Percentiles rank a stretch among this genome's conserved stretches.
Conservation (phyloP, 2,329 filamentous ascomycete genomes). For the Pseudogymnoascus sp. region DNA sequence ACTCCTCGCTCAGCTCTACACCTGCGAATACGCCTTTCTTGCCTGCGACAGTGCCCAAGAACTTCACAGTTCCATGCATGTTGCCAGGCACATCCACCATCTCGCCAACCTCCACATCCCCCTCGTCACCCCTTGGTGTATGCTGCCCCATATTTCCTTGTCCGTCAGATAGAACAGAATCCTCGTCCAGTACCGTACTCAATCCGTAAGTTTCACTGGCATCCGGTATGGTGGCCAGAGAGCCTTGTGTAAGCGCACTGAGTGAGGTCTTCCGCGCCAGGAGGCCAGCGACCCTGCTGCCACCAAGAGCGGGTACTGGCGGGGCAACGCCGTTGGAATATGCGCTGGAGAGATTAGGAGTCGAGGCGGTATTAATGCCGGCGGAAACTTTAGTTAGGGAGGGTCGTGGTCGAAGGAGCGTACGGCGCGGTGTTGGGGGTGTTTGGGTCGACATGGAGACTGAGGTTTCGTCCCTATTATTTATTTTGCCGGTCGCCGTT, state of each 20-base stretch:
- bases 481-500: conserved; percentile 8
- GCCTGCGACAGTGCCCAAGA: conserved; percentile 76
- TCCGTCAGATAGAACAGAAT: conserved; percentile 28
- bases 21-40: conserved; percentile 90
- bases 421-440: conserved; percentile 25
- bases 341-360: conserved; percentile 48
- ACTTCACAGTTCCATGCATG: conserved; percentile 86
- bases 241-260: conserved; percentile 58
- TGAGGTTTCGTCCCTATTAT: conserved; percentile 4
- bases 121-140: conserved; percentile 46
- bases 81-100: conserved; percentile 84
- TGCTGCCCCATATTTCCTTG: conserved; percentile 42
- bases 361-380: conserved; percentile 44
- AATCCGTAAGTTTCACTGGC: conserved; percentile 56
- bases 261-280: conserved; percentile 65
- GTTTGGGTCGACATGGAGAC: conserved; percentile 17
- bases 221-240: conserved; percentile 60
- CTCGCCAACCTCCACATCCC: conserved; percentile 67
- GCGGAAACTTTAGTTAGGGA: conserved; percentile 19
- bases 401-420: conserved; percentile 28
- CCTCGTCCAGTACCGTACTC: conserved; percentile 45
- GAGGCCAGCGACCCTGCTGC: conserved; percentile 26
- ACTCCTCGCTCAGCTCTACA: conserved; percentile 78
- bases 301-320: conserved; percentile 3
- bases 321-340: conserved; percentile 17